Percentiles rank a stretch among this genome's conserved stretches.
Conservation (phyloP, 371 early-diverging fungal species). For the Mortierella sp. region DNA sequence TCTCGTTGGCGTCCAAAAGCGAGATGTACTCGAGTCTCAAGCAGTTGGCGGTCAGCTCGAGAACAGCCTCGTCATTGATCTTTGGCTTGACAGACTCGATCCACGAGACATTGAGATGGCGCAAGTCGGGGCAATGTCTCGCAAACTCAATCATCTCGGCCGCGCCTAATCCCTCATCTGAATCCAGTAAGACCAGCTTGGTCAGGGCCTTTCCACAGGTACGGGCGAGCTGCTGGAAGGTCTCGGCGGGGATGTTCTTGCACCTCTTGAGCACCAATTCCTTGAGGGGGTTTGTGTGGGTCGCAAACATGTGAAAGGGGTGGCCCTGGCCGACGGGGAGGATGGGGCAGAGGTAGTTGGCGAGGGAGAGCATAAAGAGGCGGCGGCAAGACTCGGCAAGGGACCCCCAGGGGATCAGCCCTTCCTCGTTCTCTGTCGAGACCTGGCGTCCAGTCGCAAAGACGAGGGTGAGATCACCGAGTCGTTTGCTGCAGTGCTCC, state of each 20-base stretch:
- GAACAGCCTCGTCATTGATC: constrained; percentile 52
- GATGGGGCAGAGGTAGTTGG: constrained; percentile 54
- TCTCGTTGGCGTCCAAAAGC: constrained; percentile 52
- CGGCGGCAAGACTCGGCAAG: constrained; percentile 57
- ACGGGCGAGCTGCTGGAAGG: constrained; percentile 47
- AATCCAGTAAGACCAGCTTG: constrained; percentile 52
- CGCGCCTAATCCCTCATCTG: constrained; percentile 44
- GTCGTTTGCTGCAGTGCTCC: constrained; percentile 54
- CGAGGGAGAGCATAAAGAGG: constrained; percentile 48
- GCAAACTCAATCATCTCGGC: constrained; percentile 54
- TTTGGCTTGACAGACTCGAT: constrained; percentile 46
- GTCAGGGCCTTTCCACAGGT: constrained; percentile 57
- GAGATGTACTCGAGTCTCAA: constrained; percentile 50
- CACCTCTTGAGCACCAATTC: constrained; percentile 54
- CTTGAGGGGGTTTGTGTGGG: constrained; percentile 49
- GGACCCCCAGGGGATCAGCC: constrained; percentile 49
- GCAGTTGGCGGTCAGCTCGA: constrained; percentile 44
- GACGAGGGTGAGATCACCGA: constrained; percentile 48
- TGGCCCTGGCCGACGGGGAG: constrained; percentile 41
- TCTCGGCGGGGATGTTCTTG: constrained; percentile 55
- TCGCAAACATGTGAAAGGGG: constrained; percentile 50
- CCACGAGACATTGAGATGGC: constrained; percentile 54
- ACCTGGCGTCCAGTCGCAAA: constrained; percentile 54
- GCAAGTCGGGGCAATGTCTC: constrained; percentile 45
- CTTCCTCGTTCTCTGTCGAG: constrained; percentile 52